Conservation (phyloP, 2,329 filamentous ascomycete genomes). For the Nothophaeocryptopus gaeumannii region DNA sequence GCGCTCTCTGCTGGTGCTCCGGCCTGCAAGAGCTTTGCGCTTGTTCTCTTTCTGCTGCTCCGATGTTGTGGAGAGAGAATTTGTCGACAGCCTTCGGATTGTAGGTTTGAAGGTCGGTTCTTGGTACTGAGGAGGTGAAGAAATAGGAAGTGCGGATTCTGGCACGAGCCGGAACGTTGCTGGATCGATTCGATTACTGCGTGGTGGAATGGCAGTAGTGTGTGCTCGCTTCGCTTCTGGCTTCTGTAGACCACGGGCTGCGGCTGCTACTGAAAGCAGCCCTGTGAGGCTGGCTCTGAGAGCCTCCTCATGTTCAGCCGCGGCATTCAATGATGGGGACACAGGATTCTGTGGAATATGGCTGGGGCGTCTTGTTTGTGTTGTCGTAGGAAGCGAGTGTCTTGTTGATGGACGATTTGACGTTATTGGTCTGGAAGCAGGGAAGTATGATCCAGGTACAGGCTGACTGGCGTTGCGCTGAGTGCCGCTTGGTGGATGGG, state of each 20-base stretch:
- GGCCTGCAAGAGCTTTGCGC: slow-evolving; percentile 39
- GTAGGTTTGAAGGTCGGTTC: slow-evolving; percentile 38
- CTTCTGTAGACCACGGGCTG: slow-evolving; percentile 78
- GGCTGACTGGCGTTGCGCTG: slow-evolving; percentile 49
- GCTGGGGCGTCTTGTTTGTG: slow-evolving; percentile 39
- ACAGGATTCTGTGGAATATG: slow-evolving; percentile 65
- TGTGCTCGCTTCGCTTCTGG: slow-evolving; percentile 35
- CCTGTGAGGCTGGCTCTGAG: slow-evolving; percentile 92
- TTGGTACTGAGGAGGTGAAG: slow-evolving; percentile 27
- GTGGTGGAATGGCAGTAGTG: slow-evolving; percentile 22
- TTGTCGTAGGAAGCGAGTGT: slow-evolving; percentile 35
- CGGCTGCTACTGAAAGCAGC: slow-evolving; percentile 88
- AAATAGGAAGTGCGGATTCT: slow-evolving; percentile 51
- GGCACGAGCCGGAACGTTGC: slow-evolving; percentile 58
- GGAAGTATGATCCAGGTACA: slow-evolving; percentile 47
- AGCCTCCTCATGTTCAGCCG: slow-evolving; percentile 79
- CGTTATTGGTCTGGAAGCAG: slow-evolving; percentile 35
- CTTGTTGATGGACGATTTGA: slow-evolving; percentile 24
- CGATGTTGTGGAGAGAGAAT: slow-evolving; percentile 30
- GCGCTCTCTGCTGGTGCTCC: slow-evolving; percentile 45
- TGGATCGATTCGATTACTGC: slow-evolving; percentile 45
- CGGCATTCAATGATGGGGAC: slow-evolving; percentile 69
- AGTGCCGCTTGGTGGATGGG: slow-evolving; percentile 68
- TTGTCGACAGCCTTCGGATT: slow-evolving; percentile 32
- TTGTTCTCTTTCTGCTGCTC: slow-evolving; percentile 39